Evolutionary conservation across 345 rosid genomes (phyloP).

Genomic region (Mercurialis annua): DNA sequence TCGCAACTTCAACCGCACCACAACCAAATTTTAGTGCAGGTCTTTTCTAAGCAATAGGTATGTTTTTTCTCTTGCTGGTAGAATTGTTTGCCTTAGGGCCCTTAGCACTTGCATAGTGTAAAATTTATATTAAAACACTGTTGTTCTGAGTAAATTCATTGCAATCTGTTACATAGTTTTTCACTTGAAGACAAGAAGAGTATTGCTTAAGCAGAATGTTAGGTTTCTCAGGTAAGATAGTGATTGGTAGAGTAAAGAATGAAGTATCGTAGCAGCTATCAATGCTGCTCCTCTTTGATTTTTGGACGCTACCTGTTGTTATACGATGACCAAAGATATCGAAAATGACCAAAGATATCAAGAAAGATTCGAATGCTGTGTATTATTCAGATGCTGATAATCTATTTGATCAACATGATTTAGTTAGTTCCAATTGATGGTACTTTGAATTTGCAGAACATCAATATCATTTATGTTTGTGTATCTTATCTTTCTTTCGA

Average conservation of each 20-base stretch:
- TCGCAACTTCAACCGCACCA: too few species aligned
- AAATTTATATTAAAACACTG: too few species aligned
- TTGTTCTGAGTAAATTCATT: too few species aligned
- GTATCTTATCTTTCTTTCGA: neutral
- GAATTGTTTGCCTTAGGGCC: too few species aligned
- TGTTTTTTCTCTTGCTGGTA: too few species aligned
- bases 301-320: conserved; percentile 18
- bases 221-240: conserved; percentile 19
- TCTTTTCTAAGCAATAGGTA: too few species aligned
- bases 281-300: conserved; percentile 6
- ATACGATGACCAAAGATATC: too few species aligned
- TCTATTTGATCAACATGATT: too few species aligned
- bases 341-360: neutral
- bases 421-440: neutral
- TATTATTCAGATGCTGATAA: conserved; percentile 14
- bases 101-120: too few species aligned
- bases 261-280: conserved; percentile 5
- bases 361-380: conserved; percentile 13
- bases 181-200: too few species aligned
- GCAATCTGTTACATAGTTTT: too few species aligned
- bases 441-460: conserved; percentile 9
- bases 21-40: too few species aligned
- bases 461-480: neutral
- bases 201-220: conserved; percentile 33
- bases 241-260: conserved; percentile 11